These are phyloP conservation scores for Gynochthodes officinalis DNA, from an alignment of 257 asterid species.

Conservation along the genomic window DNA sequence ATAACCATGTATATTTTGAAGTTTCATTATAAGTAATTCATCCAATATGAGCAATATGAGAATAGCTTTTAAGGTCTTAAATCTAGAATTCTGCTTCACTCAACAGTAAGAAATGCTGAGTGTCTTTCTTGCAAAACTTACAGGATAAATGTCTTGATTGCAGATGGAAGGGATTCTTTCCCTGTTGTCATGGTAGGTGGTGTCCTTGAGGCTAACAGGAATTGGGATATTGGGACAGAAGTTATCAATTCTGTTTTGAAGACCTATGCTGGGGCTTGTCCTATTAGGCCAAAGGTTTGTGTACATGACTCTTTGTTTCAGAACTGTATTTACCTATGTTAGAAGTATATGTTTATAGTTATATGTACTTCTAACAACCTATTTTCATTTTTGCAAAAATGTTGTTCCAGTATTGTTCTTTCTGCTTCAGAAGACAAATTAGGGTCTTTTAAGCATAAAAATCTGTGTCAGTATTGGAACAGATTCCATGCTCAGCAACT, in stretches of 20 bases:
- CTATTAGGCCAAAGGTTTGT: slow-evolving; percentile 81
- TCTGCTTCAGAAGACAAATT: no score
- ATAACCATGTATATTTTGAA: background rate
- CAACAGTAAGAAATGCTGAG: background rate
- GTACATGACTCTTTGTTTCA: slow-evolving; percentile 1
- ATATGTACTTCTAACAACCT: no score
- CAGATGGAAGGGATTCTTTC: slow-evolving; percentile 74
- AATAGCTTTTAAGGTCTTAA: background rate
- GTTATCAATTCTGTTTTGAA: slow-evolving; percentile 57
- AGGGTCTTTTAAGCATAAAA: background rate
- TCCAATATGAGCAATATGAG: background rate
- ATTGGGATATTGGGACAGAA: slow-evolving; percentile 82
- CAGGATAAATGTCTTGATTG: slow-evolving; percentile 22
- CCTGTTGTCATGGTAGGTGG: slow-evolving; percentile 97
- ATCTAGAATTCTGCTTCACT: background rate
- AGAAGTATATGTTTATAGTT: no score
- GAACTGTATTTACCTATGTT: background rate
- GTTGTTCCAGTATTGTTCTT: background rate
- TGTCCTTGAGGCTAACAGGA: slow-evolving; percentile 76
- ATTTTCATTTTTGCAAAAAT: no score
- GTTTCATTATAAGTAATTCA: background rate
- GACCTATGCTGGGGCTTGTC: slow-evolving; percentile 68
- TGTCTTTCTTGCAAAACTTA: background rate
- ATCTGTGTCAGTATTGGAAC: background rate
- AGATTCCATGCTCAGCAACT: background rate